Conservation (phyloP, 2,329 filamentous ascomycete genomes). For the Cladosporium halotolerans region DNA sequence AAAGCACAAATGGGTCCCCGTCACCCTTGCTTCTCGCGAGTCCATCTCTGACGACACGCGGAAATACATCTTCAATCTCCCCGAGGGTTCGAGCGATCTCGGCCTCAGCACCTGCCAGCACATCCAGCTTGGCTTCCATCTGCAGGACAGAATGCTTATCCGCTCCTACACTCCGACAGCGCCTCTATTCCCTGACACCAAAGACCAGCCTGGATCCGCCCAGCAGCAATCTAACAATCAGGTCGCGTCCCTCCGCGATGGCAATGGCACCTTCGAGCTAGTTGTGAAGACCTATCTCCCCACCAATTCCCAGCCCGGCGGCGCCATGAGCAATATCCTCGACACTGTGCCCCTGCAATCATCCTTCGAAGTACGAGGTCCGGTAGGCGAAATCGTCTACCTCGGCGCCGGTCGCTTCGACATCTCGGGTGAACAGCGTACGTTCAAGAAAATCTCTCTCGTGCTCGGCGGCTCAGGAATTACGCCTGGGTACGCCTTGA, state of each 20-base stretch:
- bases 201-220: constrained; percentile 12
- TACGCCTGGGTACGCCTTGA: constrained; percentile 47
- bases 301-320: constrained; percentile 42
- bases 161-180: constrained; percentile 47
- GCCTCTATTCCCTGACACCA: constrained; percentile 33
- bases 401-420: constrained; percentile 41
- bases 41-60: constrained; percentile 40
- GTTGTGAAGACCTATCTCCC: constrained; percentile 50
- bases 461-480: constrained; percentile 48
- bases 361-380: constrained; percentile 47
- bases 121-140: constrained; percentile 48
- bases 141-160: constrained; percentile 46
- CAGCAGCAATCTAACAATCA: constrained; percentile 3
- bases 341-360: constrained; percentile 45
- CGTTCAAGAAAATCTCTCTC: constrained; percentile 42
- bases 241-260: constrained; percentile 16
- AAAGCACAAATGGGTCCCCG: constrained; percentile 43
- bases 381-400: constrained; percentile 47
- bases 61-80: constrained; percentile 44
- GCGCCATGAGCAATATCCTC: constrained; percentile 50
- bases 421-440: constrained; percentile 34
- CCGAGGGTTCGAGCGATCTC: constrained; percentile 35
- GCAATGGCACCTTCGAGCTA: constrained; percentile 43
- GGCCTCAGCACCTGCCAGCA: constrained; percentile 49
- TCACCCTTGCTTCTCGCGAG: constrained; percentile 35